Evolutionary conservation across 106 monocot genomes (phyloP), one percentile per base, ranked within the genome.

Genomic region (Dendrobium huoshanense): DNA sequence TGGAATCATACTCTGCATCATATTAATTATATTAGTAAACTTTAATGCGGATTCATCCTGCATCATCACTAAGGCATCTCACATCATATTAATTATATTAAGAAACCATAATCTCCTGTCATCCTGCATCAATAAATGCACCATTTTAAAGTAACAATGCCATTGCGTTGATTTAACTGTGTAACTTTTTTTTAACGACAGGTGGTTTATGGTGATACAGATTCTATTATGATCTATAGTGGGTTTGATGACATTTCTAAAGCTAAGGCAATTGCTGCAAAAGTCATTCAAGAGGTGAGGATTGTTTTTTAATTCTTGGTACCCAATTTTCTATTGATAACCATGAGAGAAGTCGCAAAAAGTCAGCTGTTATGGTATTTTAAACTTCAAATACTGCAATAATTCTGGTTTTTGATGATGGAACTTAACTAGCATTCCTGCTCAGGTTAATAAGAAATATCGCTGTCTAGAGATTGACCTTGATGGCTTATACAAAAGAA

Each of bases 201-300:
- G 97, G 97, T 98, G 19, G 91, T 98, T 17, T 98, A 98, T 87
- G 95, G 98, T 19, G 95, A 98, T 79, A 98, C 98, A 68, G 98
- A 98, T 87, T 98, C 98, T 73, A 98, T 98, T 17, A 94, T 98
- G 98, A 95, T 95, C 84, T 87, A 88, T 51, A 98, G 87, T 83
- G 98, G 98, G 7, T 80, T 98, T 4, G 98, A 95, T 83, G 98
- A 98, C 72, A 92, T 98, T 56, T 48, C 75, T 67, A 92, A 91
- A 84, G 95, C 98, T 54, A 92, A 91, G 81, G 81, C 79, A 41
- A 91, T 94, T 85, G 98, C 98, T 61, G 88, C 80, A 64, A 98
- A 88, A 81, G 98, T 98, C 75, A 98, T 98, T 85, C 92, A 91
- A 83, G 98, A 94, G 92, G 98, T 92, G 68, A 85, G 70, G 64